phyloP scores from a whole-genome alignment of 257 asterid species.

The Cinchona pubescens region DNA sequence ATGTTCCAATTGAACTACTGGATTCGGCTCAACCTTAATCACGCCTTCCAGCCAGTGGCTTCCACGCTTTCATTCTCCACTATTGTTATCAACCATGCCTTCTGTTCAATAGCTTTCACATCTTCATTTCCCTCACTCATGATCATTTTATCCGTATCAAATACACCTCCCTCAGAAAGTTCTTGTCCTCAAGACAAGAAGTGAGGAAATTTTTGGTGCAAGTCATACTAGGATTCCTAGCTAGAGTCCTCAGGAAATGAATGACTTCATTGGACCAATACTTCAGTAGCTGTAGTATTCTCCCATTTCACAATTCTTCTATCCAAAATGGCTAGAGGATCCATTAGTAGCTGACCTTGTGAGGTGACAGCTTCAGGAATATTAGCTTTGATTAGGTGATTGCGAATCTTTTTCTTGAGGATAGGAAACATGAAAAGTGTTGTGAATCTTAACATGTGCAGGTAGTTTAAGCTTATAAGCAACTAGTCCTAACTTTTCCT shows the following conservation, averaged over 20 bases:
- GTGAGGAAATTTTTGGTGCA: background rate
- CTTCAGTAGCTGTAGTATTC: background rate
- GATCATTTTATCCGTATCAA: background rate
- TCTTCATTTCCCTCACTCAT: no score
- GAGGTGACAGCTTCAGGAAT: no score
- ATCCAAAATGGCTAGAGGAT: background rate
- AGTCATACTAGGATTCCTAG: background rate
- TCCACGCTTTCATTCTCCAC: no score
- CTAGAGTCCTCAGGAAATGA: background rate
- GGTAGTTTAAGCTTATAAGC: background rate
- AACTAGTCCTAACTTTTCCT: background rate
- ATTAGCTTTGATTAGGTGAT: no score
- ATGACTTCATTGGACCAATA: background rate
- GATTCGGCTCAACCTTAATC: no score
- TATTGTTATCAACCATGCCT: no score
- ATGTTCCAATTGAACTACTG: no score
- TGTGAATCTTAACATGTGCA: background rate
- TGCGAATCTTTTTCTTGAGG: background rate
- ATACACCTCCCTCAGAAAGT: background rate
- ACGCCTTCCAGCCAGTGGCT: no score
- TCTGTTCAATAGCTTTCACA: no score
- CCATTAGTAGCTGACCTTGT: background rate
- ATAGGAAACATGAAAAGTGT: background rate
- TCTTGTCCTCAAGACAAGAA: background rate
- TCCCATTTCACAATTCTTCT: background rate